Evolutionary conservation across 768 basidiomycete genomes (phyloP).

Genomic region (Cystofilobasidium ferigula): DNA sequence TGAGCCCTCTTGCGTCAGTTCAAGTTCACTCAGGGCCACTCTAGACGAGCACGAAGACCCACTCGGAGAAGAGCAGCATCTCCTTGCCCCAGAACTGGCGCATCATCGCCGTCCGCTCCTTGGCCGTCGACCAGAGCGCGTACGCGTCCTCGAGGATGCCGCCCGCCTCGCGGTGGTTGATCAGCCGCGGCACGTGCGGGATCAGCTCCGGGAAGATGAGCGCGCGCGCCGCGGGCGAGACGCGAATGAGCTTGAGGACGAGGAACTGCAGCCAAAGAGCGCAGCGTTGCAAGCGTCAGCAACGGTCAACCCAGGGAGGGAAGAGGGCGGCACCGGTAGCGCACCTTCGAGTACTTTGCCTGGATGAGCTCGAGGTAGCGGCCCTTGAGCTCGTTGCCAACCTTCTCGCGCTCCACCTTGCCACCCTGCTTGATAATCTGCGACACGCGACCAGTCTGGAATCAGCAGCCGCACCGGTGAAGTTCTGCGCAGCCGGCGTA

Average conservation of each 20-base stretch:
- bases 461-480: too few relatives aligned
- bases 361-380: conserved; percentile 64
- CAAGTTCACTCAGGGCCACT: too few relatives aligned
- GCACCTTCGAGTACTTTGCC: conserved; percentile 81
- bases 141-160: conserved; percentile 76
- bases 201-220: conserved; percentile 72
- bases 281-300: background rate
- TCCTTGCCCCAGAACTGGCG: conserved; percentile 89
- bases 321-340: conserved; percentile 20
- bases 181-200: conserved; percentile 58
- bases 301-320: background rate
- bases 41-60: too few relatives aligned
- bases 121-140: conserved; percentile 74
- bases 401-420: conserved; percentile 60
- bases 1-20: too few relatives aligned
- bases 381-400: conserved; percentile 74
- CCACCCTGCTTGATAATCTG: conserved; percentile 66
- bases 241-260: conserved; percentile 63
- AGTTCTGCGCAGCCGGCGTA: conserved; percentile 49
- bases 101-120: conserved; percentile 67
- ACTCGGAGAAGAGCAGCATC: conserved; percentile 45
- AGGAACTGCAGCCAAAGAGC: conserved; percentile 49
- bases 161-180: conserved; percentile 76
- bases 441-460: background rate
- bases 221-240: conserved; percentile 50